Conservation (phyloP, 768 basidiomycete genomes). For the Mycena rebaudengoi region DNA sequence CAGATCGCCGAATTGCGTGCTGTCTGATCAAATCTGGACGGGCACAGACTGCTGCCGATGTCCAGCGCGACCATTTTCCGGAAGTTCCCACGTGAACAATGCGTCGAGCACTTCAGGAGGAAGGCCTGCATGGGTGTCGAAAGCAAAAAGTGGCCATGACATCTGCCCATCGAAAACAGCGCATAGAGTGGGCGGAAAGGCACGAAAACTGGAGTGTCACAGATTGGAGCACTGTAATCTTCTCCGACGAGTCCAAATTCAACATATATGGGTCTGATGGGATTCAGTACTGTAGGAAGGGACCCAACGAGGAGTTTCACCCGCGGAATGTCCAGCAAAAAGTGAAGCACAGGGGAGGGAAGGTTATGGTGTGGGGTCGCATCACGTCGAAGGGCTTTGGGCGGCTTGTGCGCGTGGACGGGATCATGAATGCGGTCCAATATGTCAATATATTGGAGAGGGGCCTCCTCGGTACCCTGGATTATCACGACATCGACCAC, state of each 20-base stretch:
- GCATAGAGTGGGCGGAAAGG: no score
- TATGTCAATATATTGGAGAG: conserved; percentile 41
- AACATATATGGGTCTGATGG: conserved; percentile 43
- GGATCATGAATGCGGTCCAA: conserved; percentile 35
- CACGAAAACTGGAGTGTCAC: no score
- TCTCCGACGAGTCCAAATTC: conserved; percentile 45
- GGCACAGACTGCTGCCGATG: no score
- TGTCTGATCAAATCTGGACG: no score
- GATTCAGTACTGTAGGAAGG: conserved; percentile 38
- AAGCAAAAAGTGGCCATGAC: no score
- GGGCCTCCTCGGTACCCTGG: conserved; percentile 34
- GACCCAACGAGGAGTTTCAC: conserved; percentile 35
- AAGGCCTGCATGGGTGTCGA: no score
- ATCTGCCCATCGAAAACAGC: no score
- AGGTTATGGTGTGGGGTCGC: conserved; percentile 47
- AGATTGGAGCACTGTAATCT: no score
- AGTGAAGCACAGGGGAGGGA: conserved; percentile 46
- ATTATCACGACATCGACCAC: conserved; percentile 28
- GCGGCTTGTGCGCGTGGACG: conserved; percentile 38
- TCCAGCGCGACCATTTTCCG: no score
- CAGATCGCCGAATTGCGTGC: no score
- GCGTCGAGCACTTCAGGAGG: no score
- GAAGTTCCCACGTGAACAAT: no score
- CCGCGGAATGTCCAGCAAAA: conserved; percentile 31
- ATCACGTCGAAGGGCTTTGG: conserved; percentile 39